Base-by-base conservation (phyloP, 2,329 filamentous ascomycete species). In the Dactylellina drechsleri region DNA sequence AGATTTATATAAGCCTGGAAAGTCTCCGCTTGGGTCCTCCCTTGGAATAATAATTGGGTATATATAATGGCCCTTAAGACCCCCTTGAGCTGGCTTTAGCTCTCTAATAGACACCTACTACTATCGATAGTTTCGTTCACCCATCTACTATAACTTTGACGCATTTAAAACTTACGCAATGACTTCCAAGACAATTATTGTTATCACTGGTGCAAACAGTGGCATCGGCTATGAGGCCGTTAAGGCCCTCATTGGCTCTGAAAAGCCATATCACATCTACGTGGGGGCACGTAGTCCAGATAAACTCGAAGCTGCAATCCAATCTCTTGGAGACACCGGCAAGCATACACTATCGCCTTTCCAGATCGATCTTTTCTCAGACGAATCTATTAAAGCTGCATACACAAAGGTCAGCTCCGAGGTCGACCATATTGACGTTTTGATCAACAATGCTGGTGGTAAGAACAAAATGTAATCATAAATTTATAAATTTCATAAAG, bases 131-230 rank as follows among this genome's bases (percentile, higher is more conserved):
- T 15, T 47, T 7, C 13, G 4, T n/a, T 47, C n/a, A 43, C 5
- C 12, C 12, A 43, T 43, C 40, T 43, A 12, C n/a, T 47, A 47
- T 47, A 15, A 47, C 5, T n/a, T 47, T 10, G 13, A 47, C 8
- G 4, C 13, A n/a, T 45, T 15, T 10, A 10, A 36, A 36, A 36
- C 31, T 7, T 36, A 36, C 31, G 41, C 10, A 5, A 68, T 74
- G 64, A 56, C 68, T 15, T 70, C 70, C 53, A 67, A 73, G 43
- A 66, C 73, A 10, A 82, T 87, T 72, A 79, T 88, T n/a, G 80
- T 89, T 50, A 84, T 89, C 76, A 89, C 88, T 1, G 88, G 88
- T 41, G 87, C 83, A 73, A 89, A 88, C 77, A 88, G 85, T 0
- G 88, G 88, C 15, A 84, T 90, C 18, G 88, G 89, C 1, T 85